Evolutionary conservation across 805 yeast genomes (phyloP), one percentile per base, ranked within the genome.

Genomic region (Priceomyces carsonii): DNA sequence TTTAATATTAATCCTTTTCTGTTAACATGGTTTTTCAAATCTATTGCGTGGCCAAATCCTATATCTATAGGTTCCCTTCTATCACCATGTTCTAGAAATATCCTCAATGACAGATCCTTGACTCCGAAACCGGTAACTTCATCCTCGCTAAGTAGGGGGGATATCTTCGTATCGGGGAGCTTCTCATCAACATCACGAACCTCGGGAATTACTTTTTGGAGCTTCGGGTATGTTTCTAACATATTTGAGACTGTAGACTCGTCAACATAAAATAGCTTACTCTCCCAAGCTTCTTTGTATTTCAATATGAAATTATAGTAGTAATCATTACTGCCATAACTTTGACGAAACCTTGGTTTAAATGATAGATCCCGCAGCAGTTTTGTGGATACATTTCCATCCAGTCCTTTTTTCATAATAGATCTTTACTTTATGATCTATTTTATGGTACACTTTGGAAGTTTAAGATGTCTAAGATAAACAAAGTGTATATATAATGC

Each of bases 201-300:
- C 9, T 5, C n/a, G 3, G 20, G 24, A 9, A 38, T 13, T 8
- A 18, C 29, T 8, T 15, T 24, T 27, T 28, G 13, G 14, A n/a
- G 23, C 23, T 26, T 44, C 8, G 33, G 29, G 9, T 29, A 12
- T 12, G 36, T 29, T 3, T 47, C 34, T 32, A 52, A 41, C n/a
- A 21, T 20, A 12, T 20, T 29, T 7, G 24, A 15, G 8, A 18
- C 17, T 7, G 8, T 16, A 4, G 54, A 44, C 24, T 62, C 58
- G 18, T 66, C 61, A 47, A 77, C 51, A 45, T 56, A 59, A 40
- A 79, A 79, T 24, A 76, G 42, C 18, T 63, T 55, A 1, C 55
- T 55, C 22, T 76, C 78, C 78, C 83, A 81, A 3, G 57, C 59
- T 12, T 61, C 65, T 39, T 82, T 73, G 23, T 70, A 63, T 16